phyloP scores from a whole-genome alignment of 176 grass and related monocot genomes.

The Oryza glaberrima region DNA sequence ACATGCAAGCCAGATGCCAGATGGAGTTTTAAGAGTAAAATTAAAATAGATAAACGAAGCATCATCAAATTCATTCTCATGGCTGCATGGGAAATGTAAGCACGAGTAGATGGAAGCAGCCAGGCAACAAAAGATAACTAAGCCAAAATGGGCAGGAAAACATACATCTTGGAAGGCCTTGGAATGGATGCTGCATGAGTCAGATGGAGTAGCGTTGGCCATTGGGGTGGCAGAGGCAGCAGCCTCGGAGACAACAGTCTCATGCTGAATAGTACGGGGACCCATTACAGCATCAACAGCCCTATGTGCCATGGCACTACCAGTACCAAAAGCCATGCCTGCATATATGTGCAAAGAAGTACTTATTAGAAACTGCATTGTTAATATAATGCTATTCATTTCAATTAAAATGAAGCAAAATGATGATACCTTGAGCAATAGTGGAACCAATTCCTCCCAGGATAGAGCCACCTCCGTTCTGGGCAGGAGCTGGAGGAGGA shows the following conservation, averaged over 20 bases:
- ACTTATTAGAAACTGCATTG: not conserved
- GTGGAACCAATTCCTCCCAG: slow-evolving; percentile 81
- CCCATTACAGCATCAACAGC: slow-evolving; percentile 87
- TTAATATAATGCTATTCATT: not conserved
- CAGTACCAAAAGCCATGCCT: slow-evolving; percentile 92
- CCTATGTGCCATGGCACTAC: slow-evolving; percentile 79
- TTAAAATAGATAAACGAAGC: not conserved
- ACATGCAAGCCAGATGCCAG: too few relatives aligned
- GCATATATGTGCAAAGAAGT: not conserved
- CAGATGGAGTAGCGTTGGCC: slow-evolving; percentile 40
- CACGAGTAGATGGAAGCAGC: not conserved
- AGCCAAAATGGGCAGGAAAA: not conserved
- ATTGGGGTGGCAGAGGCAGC: slow-evolving; percentile 45
- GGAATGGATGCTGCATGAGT: slow-evolving; percentile 60
- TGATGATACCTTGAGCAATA: slow-evolving; percentile 74
- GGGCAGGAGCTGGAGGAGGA: slow-evolving; percentile 70
- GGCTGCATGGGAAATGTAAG: too few relatives aligned
- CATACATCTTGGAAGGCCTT: slow-evolving; percentile 92
- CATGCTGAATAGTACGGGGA: slow-evolving; percentile 78
- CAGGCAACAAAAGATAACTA: not conserved
- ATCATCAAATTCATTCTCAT: not conserved
- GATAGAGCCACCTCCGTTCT: slow-evolving; percentile 60
- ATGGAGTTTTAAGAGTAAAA: not conserved
- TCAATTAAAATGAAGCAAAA: not conserved
- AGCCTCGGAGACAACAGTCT: slow-evolving; percentile 57